Base-by-base conservation (phyloP, 1,139 yeast species). In the Blastobotrys illinoisensis region DNA sequence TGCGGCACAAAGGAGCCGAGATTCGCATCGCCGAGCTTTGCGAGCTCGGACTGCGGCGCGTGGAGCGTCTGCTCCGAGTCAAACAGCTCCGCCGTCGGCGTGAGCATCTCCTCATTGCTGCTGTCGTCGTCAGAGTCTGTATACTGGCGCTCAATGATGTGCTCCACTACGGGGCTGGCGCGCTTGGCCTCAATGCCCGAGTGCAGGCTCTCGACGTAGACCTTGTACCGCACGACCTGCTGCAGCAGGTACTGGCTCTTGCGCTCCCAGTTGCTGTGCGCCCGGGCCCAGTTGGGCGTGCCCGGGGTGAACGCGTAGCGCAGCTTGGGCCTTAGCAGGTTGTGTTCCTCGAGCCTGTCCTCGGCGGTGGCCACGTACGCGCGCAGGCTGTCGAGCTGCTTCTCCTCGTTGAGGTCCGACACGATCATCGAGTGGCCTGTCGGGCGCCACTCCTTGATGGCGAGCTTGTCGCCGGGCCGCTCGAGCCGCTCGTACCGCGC, bases 401-500 rank as follows among this genome's bases (percentile, higher is more conserved):
- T 58, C 16, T 60, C 64, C 50, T 69, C 73, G 47, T 67, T 60
- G 40, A 67, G 55, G 32, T 63, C 67, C 2, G 71, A 67, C 23
- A 67, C 66, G 18, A 69, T 60, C 60, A 69, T 52, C 36, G 66
- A 63, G 36, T 66, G 68, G 5, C 67, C 67, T 5, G 68, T 61
- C 5, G 71, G 70, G 18, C 61, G 58, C 73, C 73, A 70, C 21
- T 67, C 69, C 45, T 62, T 62, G 49, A 70, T 61, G 20, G 44
- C 52, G 16, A 64, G 54, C 18, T 58, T 52, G 52, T 68, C 69
- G 7, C 70, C 71, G 4, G 68, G 68, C 9, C 54, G 53, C 67
- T 80, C 97, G 96, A 90, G 3, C 97, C 97, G 67, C 83, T 88
- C 64, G 89, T 96, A 51, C 82, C 79, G 48, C 88, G 86, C 1